A percentile compares a stretch with the other conserved stretches of the same genome.
Evolutionary conservation across 768 basidiomycete species (phyloP).

Genomic region (Lanmaoa pseudosensibilis): DNA sequence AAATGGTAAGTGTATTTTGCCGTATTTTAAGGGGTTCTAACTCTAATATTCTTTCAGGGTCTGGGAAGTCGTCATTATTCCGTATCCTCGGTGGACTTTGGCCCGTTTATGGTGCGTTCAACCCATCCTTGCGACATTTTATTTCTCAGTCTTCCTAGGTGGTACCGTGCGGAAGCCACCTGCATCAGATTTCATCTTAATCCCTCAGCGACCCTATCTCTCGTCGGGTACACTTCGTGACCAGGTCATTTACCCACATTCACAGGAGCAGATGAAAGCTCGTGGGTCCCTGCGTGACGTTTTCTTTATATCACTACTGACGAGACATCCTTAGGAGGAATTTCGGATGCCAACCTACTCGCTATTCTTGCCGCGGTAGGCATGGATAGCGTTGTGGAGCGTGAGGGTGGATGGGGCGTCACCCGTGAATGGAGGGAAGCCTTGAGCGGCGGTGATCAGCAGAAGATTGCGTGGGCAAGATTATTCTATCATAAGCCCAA

Average conservation of each 20-base stretch:
- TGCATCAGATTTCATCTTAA: conserved; percentile 85
- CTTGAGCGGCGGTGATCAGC: conserved; percentile 93
- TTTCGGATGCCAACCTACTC: conserved; percentile 74
- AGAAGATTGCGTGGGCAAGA: conserved; percentile 95
- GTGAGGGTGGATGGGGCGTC: conserved; percentile 95
- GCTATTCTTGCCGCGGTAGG: conserved; percentile 74
- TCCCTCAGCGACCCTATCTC: conserved; percentile 96
- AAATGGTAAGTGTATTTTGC: conserved; percentile 58
- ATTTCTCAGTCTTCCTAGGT: conserved; percentile 30
- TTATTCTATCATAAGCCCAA: conserved; percentile 95
- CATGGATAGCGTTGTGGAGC: conserved; percentile 82
- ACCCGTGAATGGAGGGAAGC: conserved; percentile 93
- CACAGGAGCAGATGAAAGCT: conserved; percentile 71
- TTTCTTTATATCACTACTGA: conserved; percentile 5
- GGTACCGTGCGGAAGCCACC: conserved; percentile 89
- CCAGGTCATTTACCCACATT: conserved; percentile 95
- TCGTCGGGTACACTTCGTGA: conserved; percentile 91
- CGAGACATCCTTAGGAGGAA: conserved; percentile 47
- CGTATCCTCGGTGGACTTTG: conserved; percentile 96
- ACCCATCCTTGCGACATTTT: neutral
- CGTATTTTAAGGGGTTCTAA: neutral
- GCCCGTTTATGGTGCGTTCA: conserved; percentile 59
- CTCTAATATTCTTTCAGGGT: conserved; percentile 44
- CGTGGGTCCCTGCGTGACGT: conserved; percentile 45
- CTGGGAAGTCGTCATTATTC: conserved; percentile 90